Evolutionary conservation across 495 filamentous ascomycete genomes (phyloP).

Genomic region (Gamarada debralockiae): DNA sequence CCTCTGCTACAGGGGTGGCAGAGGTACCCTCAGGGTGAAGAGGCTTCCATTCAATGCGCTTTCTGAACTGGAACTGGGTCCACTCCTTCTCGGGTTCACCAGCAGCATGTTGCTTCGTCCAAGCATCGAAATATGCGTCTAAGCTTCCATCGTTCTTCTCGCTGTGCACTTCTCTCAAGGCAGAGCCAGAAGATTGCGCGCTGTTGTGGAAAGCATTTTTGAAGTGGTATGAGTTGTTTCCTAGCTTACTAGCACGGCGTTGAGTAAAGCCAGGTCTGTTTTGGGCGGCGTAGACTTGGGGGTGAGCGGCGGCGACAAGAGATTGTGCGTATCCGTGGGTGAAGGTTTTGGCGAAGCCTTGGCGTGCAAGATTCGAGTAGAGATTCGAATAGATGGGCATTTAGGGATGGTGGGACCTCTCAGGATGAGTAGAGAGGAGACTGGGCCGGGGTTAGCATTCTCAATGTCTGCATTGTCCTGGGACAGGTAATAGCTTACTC

Average conservation of each 20-base stretch:
- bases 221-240: conserved; percentile 57
- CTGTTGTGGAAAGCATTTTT: conserved; percentile 70
- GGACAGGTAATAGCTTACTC: conserved; percentile 10
- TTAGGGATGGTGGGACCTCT: conserved; percentile 41
- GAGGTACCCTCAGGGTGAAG: conserved; percentile 45
- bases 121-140: conserved; percentile 85
- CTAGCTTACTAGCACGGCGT: conserved; percentile 34
- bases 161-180: conserved; percentile 35
- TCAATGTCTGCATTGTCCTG: neutral
- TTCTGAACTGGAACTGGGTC: conserved; percentile 84
- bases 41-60: conserved; percentile 83
- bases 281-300: conserved; percentile 73
- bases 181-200: conserved; percentile 25
- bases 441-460: conserved; percentile 25
- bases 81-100: conserved; percentile 70
- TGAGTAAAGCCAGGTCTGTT: conserved; percentile 48
- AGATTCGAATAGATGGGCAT: conserved; percentile 58
- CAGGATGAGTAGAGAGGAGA: conserved; percentile 24
- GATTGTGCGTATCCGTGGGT: conserved; percentile 97
- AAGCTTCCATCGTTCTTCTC: conserved; percentile 51
- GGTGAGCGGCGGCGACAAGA: conserved; percentile 89
- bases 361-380: conserved; percentile 87
- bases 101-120: conserved; percentile 67
- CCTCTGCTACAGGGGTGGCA: conserved; percentile 31
- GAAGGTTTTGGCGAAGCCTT: conserved; percentile 92